Percentiles rank a stretch among this genome's conserved stretches.
Conservation (phyloP, 768 basidiomycete species). For the Xerocomellus dryophilus region DNA sequence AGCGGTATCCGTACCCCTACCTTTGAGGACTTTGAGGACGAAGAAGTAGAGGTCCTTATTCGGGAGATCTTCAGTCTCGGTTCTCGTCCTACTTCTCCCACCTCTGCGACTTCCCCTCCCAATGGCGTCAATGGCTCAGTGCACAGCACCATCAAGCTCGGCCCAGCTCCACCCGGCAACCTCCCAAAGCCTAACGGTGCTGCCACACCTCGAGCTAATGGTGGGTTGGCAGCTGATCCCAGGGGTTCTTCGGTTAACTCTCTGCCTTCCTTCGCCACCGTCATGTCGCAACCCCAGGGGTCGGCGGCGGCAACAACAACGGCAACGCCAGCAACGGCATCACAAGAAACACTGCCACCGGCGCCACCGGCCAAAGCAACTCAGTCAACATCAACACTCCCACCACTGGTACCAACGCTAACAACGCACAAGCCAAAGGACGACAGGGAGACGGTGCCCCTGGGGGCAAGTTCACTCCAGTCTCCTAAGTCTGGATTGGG, state of each 20-base stretch:
- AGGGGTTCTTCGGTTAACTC: slow-evolving; percentile 24
- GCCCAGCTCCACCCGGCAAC: slow-evolving; percentile 16
- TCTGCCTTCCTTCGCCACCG: slow-evolving; percentile 18
- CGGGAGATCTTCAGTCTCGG: slow-evolving; percentile 30
- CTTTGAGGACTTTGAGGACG: slow-evolving; percentile 32
- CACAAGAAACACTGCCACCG: background rate
- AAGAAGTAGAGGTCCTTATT: slow-evolving; percentile 24
- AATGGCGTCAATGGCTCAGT: slow-evolving; percentile 11
- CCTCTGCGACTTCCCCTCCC: slow-evolving; percentile 3
- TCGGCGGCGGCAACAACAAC: background rate
- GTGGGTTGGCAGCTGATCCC: slow-evolving; percentile 31
- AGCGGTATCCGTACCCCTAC: slow-evolving; percentile 32
- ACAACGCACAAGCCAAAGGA: slow-evolving; percentile 10
- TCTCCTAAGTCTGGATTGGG: slow-evolving; percentile 19
- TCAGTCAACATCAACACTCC: background rate
- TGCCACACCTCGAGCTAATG: slow-evolving; percentile 24
- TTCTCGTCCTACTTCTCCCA: slow-evolving; percentile 27
- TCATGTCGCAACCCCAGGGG: slow-evolving; percentile 11
- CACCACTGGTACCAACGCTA: background rate
- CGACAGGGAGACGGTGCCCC: background rate
- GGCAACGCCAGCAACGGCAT: background rate
- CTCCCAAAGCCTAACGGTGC: slow-evolving; percentile 22
- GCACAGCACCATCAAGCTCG: slow-evolving; percentile 18
- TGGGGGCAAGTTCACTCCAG: background rate
- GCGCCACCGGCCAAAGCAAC: background rate